Percentiles rank a stretch among this genome's conserved stretches.
Evolutionary conservation across 1,284 basidiomycete genomes (phyloP).

Genomic region (Ustilago xerochloae): DNA sequence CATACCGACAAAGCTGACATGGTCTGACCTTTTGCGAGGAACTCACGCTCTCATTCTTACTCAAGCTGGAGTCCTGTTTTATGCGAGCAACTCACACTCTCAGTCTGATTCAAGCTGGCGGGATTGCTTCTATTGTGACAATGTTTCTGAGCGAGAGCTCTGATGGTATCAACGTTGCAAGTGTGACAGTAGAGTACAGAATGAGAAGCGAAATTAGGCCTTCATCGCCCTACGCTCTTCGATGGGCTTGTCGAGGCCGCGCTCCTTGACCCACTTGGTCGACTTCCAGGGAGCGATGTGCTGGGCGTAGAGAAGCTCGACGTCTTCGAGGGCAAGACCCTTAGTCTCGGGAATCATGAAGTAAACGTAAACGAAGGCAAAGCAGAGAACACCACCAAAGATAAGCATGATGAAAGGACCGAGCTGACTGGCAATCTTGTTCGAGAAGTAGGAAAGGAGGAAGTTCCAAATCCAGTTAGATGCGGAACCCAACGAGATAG

Average conservation of each 20-base stretch:
- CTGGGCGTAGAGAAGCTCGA: conserved; percentile 67
- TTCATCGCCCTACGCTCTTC: conserved; percentile 30
- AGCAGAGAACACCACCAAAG: conserved; percentile 77
- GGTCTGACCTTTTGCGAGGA: no score
- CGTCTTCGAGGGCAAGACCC: conserved; percentile 80
- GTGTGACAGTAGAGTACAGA: conserved; percentile 2
- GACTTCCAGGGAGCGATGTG: conserved; percentile 41
- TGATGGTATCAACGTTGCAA: conserved; percentile 2
- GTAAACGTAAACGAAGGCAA: conserved; percentile 69
- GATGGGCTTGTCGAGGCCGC: conserved; percentile 22
- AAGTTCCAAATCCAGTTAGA: conserved; percentile 78
- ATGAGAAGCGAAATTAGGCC: not conserved
- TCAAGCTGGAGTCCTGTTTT: no score
- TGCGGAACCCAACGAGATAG: conserved; percentile 78
- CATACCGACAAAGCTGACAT: no score
- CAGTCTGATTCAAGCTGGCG: no score
- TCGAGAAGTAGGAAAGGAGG: conserved; percentile 78
- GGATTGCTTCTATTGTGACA: no score
- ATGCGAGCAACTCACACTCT: no score
- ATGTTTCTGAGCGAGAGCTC: no score
- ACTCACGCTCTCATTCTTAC: no score
- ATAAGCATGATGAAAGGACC: conserved; percentile 76
- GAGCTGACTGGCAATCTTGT: conserved; percentile 74
- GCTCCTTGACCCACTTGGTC: conserved; percentile 35
- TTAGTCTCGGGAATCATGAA: conserved; percentile 81